phyloP scores from a whole-genome alignment of 768 basidiomycete genomes.

The Lyophyllum atratum region DNA sequence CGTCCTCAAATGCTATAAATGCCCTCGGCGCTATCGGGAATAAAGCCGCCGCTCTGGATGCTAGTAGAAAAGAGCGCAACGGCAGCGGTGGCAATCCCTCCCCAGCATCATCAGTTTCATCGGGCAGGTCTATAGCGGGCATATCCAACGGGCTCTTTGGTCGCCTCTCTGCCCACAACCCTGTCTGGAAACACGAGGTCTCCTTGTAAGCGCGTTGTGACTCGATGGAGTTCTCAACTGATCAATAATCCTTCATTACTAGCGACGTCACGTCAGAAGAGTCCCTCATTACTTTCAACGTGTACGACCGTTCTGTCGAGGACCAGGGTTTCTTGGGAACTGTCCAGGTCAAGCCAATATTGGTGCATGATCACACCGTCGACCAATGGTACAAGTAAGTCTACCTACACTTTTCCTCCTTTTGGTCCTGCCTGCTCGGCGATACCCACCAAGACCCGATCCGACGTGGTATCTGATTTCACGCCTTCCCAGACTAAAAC shows the following conservation, averaged over 20 bases:
- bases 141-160: conserved; percentile 55
- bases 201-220: conserved; percentile 80
- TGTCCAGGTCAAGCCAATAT: conserved; percentile 86
- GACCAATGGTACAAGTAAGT: conserved; percentile 98
- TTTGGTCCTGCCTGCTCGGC: conserved; percentile 15
- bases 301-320: conserved; percentile 85
- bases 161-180: conserved; percentile 77
- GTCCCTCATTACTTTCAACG: conserved; percentile 81
- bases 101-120: conserved; percentile 39
- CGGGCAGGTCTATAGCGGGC: conserved; percentile 32
- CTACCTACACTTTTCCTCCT: conserved; percentile 2
- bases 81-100: conserved; percentile 46
- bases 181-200: conserved; percentile 99
- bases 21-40: conserved; percentile 65
- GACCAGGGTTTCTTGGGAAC: conserved; percentile 91
- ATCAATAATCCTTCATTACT: conserved; percentile 21
- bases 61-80: conserved; percentile 37
- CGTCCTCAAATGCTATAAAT: conserved; percentile 64
- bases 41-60: conserved; percentile 41
- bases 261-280: conserved; percentile 94
- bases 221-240: conserved; percentile 9
- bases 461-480: conserved; percentile 12
- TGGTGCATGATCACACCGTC: conserved; percentile 91
- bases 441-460: conserved; percentile 16
- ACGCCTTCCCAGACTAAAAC: conserved; percentile 54